Percentiles rank a stretch among this genome's conserved stretches.
Conservation (phyloP, 1,284 basidiomycete species). For the Erythrobasidium hasegawianum region DNA sequence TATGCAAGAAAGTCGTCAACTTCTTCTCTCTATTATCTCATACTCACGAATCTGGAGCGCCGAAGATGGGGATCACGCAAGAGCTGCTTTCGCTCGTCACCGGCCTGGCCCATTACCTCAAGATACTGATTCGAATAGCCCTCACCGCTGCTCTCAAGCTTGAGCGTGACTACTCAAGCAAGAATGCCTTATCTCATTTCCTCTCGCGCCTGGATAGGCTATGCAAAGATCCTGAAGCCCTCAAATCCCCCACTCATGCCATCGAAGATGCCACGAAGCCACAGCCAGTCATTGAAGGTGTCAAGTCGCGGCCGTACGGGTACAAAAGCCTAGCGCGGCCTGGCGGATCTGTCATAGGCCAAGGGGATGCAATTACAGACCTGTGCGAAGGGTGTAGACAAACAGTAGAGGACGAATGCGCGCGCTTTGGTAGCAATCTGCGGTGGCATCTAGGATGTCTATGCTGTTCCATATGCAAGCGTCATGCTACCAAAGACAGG, state of each 20-base stretch:
- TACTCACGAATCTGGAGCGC: constrained; percentile 83
- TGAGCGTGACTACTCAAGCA: constrained; percentile 79
- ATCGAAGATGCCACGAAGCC: neutral
- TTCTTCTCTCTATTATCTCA: constrained; percentile 96
- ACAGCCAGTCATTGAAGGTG: constrained; percentile 4
- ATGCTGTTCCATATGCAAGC: constrained; percentile 74
- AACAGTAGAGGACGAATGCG: constrained; percentile 96
- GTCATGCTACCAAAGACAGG: constrained; percentile 55
- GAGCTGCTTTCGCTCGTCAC: constrained; percentile 97
- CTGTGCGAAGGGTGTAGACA: constrained; percentile 81
- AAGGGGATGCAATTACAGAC: constrained; percentile 57
- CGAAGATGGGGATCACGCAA: constrained; percentile 92
- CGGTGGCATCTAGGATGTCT: constrained; percentile 95
- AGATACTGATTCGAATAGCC: constrained; percentile 97
- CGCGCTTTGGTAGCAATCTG: constrained; percentile 84
- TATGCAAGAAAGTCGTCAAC: constrained; percentile 98
- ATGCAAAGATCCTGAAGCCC: constrained; percentile 62
- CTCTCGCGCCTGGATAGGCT: constrained; percentile 87
- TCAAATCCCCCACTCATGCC: constrained; percentile 39
- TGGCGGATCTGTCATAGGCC: constrained; percentile 47
- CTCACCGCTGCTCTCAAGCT: constrained; percentile 92
- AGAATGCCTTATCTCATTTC: constrained; percentile 80
- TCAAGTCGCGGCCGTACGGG: constrained; percentile 48
- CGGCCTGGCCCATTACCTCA: constrained; percentile 96
- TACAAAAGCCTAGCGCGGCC: constrained; percentile 44